Evolutionary conservation across 768 basidiomycete genomes (phyloP).

Genomic region (Mycena olivaceomarginata): DNA sequence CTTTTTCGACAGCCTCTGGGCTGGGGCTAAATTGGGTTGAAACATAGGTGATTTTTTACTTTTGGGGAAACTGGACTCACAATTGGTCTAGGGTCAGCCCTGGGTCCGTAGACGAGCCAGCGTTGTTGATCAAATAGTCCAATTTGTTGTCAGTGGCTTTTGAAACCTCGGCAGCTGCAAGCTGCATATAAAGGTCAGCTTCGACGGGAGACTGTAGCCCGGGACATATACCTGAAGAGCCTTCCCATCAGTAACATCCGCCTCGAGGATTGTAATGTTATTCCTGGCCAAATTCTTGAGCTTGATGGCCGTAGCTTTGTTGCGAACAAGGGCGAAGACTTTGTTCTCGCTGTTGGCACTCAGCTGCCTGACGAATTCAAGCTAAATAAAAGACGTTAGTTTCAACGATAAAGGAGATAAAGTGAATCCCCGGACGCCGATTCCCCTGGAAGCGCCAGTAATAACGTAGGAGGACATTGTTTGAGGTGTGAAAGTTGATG

Average conservation of each 20-base stretch:
- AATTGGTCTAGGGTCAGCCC: constrained; percentile 1
- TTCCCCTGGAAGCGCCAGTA: background rate
- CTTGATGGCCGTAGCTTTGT: background rate
- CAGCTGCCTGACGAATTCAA: background rate
- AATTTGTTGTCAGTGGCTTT: constrained; percentile 1
- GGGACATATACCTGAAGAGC: background rate
- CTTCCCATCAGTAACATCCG: too few species aligned
- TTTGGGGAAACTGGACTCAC: background rate
- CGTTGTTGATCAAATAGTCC: constrained; percentile 29
- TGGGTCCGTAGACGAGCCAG: background rate
- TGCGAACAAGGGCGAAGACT: constrained; percentile 9
- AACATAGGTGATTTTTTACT: background rate
- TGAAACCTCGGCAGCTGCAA: constrained; percentile 3
- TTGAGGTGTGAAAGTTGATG: too few species aligned
- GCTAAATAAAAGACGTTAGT: background rate
- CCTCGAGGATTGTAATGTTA: too few species aligned
- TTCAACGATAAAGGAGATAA: background rate
- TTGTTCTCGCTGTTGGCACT: background rate
- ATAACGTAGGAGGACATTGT: constrained; percentile 1
- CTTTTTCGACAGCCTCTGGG: constrained; percentile 6
- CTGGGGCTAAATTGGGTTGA: background rate
- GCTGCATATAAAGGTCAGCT: background rate
- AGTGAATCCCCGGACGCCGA: background rate
- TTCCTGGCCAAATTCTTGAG: background rate
- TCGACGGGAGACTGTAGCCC: background rate